Evolutionary conservation across 2,329 filamentous ascomycete genomes (phyloP).

Genomic region (Pyricularia sp.): DNA sequence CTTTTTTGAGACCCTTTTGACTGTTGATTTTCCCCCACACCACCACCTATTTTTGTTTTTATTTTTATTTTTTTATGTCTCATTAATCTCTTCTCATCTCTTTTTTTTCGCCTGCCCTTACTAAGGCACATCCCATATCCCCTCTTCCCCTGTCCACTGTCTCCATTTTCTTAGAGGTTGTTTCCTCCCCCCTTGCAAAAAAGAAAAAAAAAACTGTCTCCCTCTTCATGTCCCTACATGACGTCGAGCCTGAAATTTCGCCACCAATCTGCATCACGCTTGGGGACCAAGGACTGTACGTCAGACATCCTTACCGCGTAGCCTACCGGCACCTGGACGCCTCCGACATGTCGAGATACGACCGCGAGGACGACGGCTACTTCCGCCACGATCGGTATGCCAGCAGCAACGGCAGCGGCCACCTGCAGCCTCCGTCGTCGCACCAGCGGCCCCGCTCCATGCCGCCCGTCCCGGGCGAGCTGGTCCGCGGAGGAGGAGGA

Average conservation of each 20-base stretch:
- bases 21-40: not conserved
- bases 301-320: not conserved
- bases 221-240: not conserved
- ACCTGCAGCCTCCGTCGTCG: slow-evolving; percentile 15
- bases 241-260: not conserved
- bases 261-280: not conserved
- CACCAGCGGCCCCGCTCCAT: slow-evolving; percentile 18
- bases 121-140: not conserved
- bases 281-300: not conserved
- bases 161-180: not conserved
- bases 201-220: too few species aligned
- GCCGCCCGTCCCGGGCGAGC: slow-evolving; percentile 11
- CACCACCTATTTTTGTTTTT: not conserved
- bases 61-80: not conserved
- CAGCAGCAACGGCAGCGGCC: slow-evolving; percentile 8
- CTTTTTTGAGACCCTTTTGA: not conserved
- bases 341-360: slow-evolving; percentile 16
- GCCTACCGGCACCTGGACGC: not conserved
- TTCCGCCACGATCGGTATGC: not conserved
- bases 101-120: not conserved
- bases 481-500: not conserved
- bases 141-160: not conserved
- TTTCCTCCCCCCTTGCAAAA: not conserved
- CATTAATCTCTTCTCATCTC: not conserved
- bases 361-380: not conserved